Evolutionary conservation across 2,329 filamentous ascomycete species (phyloP).

Genomic region (Gliomastix tumulicola): DNA sequence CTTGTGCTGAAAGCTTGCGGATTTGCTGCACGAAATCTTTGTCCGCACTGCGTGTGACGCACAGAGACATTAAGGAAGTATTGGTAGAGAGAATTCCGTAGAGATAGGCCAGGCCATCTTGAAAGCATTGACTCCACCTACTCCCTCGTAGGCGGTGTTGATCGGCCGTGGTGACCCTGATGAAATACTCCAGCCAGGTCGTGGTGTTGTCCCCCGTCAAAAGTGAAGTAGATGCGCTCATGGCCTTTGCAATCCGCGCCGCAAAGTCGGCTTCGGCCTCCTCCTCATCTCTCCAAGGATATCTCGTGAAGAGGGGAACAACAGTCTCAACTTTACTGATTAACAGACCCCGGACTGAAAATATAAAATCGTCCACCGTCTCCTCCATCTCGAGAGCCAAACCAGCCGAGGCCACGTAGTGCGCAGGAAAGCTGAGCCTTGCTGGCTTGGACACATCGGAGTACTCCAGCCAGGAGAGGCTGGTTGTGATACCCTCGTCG

Average conservation of each 20-base stretch:
- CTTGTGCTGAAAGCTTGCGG: not conserved
- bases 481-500: not conserved
- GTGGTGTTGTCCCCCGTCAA: not conserved
- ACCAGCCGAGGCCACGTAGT: not conserved
- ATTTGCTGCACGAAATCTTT: too few species aligned
- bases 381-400: not conserved
- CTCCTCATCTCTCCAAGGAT: too few species aligned
- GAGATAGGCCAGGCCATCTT: not conserved
- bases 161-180: not conserved
- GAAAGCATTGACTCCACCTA: not conserved
- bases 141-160: not conserved
- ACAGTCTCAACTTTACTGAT: not conserved
- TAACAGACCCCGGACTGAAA: not conserved
- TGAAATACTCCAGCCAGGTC: too few species aligned
- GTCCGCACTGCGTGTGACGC: too few species aligned
- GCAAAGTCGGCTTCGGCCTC: not conserved
- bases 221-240: not conserved
- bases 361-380: not conserved
- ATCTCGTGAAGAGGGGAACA: not conserved
- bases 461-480: not conserved
- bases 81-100: too few species aligned
- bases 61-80: too few species aligned
- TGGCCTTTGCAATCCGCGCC: not conserved
- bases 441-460: not conserved
- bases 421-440: not conserved